Conservation (phyloP, 345 rosid genomes). For the Melaleuca alternifolia region DNA sequence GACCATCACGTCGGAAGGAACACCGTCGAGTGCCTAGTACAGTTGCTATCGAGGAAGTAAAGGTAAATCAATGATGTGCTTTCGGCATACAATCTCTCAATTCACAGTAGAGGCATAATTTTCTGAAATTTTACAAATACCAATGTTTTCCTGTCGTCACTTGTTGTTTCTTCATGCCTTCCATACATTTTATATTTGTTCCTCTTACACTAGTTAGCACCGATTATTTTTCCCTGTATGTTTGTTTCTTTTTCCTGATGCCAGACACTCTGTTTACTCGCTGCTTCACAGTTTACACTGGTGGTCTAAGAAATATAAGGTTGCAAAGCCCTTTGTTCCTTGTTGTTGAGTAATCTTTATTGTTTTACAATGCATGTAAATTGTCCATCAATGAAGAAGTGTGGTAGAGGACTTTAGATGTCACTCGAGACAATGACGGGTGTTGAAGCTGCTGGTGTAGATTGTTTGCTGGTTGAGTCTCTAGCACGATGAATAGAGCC, state of each 20-base stretch:
- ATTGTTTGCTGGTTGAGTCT: background rate
- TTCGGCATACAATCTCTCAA: background rate
- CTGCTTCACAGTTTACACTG: background rate
- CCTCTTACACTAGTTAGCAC: background rate
- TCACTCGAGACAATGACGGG: background rate
- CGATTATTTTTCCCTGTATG: background rate
- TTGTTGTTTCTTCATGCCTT: background rate
- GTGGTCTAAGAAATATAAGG: background rate
- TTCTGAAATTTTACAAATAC: background rate
- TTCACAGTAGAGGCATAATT: background rate
- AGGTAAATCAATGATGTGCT: conserved; percentile 34
- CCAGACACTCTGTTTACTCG: background rate
- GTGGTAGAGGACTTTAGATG: background rate
- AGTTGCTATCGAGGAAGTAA: conserved; percentile 94
- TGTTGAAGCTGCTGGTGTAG: background rate
- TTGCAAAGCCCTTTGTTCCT: background rate
- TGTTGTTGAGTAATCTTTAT: background rate
- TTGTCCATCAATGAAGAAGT: background rate
- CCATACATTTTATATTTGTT: background rate
- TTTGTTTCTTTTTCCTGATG: background rate
- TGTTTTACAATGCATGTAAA: background rate
- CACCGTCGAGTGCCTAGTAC: conserved; percentile 99
- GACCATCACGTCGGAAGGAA: conserved; percentile 61
- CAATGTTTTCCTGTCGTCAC: background rate
- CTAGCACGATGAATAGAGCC: background rate